These are phyloP conservation scores for Nicotiana paniculata DNA, from an alignment of 257 asterid species.

Conservation along the genomic window DNA sequence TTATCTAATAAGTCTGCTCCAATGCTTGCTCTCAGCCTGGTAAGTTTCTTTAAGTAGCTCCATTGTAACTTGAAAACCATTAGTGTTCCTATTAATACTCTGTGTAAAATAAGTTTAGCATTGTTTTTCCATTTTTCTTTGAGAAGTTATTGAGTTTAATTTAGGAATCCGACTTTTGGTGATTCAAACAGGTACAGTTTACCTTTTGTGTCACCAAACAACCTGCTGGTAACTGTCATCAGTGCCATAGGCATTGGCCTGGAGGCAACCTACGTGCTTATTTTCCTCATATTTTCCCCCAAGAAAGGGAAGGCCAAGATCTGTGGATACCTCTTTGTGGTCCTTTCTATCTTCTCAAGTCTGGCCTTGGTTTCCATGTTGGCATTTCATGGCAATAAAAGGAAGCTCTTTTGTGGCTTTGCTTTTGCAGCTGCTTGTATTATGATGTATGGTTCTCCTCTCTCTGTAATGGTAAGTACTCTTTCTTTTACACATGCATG, in stretches of 20 bases:
- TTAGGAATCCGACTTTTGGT: not conserved
- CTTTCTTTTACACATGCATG: not conserved
- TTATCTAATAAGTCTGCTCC: constrained; percentile 53
- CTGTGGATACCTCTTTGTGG: constrained; percentile 2
- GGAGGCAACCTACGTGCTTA: constrained; percentile 48
- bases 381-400: constrained; percentile 30
- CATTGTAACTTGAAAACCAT: not conserved
- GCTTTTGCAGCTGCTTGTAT: constrained; percentile 55
- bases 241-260: constrained; percentile 52
- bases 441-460: constrained; percentile 78
- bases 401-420: constrained; percentile 50
- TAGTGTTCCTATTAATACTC: not conserved
- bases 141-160: not conserved
- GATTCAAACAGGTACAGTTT: constrained; percentile 54
- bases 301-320: constrained; percentile 13
- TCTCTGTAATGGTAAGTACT: constrained; percentile 56
- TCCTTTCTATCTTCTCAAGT: not conserved
- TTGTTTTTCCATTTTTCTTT: too few species aligned
- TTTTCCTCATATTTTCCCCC: constrained; percentile 48
- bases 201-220: constrained; percentile 62
- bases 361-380: constrained; percentile 31
- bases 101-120: too few species aligned
- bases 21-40: constrained; percentile 55
- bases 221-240: constrained; percentile 42
- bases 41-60: constrained; percentile 9